Percentiles rank a stretch among this genome's conserved stretches.
phyloP scores from a whole-genome alignment of 805 yeast genomes.

The Saccharomycopsis sp. region DNA sequence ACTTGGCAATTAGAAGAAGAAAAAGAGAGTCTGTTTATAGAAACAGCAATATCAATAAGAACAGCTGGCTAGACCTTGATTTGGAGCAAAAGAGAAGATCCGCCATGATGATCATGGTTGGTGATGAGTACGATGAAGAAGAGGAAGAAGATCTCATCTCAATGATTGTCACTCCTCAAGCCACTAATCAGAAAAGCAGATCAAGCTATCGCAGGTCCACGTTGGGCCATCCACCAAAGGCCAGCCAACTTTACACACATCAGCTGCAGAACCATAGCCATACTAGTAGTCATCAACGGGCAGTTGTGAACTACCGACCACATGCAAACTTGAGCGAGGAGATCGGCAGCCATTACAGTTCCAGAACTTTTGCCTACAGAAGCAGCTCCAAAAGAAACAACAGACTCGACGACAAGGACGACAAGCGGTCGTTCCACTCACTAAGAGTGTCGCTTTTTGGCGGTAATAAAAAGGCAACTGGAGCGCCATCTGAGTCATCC shows the following conservation, averaged over 20 bases:
- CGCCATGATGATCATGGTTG: too few relatives aligned
- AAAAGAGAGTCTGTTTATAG: conserved; percentile 3
- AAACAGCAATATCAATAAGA: not conserved
- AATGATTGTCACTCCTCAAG: not conserved
- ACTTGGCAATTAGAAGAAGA: too few relatives aligned
- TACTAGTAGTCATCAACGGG: not conserved
- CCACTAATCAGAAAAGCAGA: not conserved
- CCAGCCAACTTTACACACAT: too few relatives aligned
- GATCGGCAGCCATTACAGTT: conserved; percentile 2
- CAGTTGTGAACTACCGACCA: conserved; percentile 8
- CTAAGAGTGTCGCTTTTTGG: conserved; percentile 2
- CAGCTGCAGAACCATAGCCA: too few relatives aligned
- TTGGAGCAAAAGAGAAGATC: conserved; percentile 1
- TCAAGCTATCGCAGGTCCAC: not conserved
- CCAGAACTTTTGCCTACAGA: conserved; percentile 5
- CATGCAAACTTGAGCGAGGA: conserved; percentile 9
- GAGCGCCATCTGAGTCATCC: conserved; percentile 1
- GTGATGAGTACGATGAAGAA: conserved; percentile 1
- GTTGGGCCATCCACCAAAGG: too few relatives aligned
- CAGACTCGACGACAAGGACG: not conserved
- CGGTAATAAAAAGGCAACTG: not conserved
- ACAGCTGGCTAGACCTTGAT: conserved; percentile 8
- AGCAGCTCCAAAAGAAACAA: not conserved
- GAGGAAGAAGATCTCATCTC: conserved; percentile 1
- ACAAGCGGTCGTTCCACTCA: conserved; percentile 4